phyloP scores from a whole-genome alignment of 805 yeast species.

The Kazachstania africana region DNA sequence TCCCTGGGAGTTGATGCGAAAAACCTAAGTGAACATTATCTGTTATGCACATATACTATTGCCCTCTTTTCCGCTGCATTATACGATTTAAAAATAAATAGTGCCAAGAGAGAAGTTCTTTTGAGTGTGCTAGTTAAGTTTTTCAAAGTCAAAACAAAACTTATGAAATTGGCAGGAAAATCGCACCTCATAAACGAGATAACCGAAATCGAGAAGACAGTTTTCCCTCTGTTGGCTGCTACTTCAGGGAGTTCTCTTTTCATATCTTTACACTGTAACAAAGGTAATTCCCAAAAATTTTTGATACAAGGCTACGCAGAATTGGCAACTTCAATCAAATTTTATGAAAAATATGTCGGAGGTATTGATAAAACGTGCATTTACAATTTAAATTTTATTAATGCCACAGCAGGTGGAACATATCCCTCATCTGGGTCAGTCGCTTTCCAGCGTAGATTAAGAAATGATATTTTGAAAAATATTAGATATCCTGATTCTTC shows the following conservation, averaged over 20 bases:
- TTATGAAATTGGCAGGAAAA: slow-evolving; percentile 18
- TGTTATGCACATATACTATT: slow-evolving; percentile 24
- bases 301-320: slow-evolving; percentile 5
- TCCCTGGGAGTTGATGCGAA: slow-evolving; percentile 9
- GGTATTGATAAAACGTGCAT: slow-evolving; percentile 9
- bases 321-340: slow-evolving; percentile 6
- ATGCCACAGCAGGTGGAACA: slow-evolving; percentile 39
- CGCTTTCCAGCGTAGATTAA: slow-evolving; percentile 56
- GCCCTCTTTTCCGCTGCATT: slow-evolving; percentile 26
- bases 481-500: slow-evolving; percentile 15
- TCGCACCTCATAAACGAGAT: slow-evolving; percentile 14
- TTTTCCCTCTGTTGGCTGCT: slow-evolving; percentile 25
- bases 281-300: slow-evolving; percentile 6
- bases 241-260: slow-evolving; percentile 39
- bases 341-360: slow-evolving; percentile 17
- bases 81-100: slow-evolving; percentile 19
- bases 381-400: slow-evolving; percentile 28
- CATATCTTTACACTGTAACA: slow-evolving; percentile 34
- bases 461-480: slow-evolving; percentile 28
- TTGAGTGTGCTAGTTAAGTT: slow-evolving; percentile 28
- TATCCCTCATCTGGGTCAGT: slow-evolving; percentile 56
- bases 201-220: slow-evolving; percentile 10
- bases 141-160: slow-evolving; percentile 25
- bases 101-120: slow-evolving; percentile 22
- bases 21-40: slow-evolving; percentile 5